A percentile compares a stretch with the other conserved stretches of the same genome.
phyloP scores from a whole-genome alignment of 345 rosid genomes.

The Lagerstroemia speciosa region DNA sequence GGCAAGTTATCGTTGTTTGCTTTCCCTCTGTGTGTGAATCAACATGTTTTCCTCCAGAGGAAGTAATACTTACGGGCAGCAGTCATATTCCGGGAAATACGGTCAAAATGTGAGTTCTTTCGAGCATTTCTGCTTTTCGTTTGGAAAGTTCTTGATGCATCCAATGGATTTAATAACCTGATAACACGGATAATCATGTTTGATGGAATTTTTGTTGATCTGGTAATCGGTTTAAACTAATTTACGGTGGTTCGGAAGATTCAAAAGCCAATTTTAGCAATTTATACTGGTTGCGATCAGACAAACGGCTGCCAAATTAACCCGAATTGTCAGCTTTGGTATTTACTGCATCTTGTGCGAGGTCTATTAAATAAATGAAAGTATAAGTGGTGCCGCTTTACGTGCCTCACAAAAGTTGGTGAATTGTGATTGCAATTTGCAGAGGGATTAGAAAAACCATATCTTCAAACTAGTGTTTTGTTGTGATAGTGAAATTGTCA shows the following conservation, averaged over 20 bases:
- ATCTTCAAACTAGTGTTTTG: neutral
- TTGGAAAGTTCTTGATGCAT: neutral
- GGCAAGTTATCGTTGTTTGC: no score
- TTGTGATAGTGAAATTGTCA: neutral
- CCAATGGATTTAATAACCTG: neutral
- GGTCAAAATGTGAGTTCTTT: conserved; percentile 57
- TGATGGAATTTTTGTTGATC: neutral
- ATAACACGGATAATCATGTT: neutral
- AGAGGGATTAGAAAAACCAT: neutral
- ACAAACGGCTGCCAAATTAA: neutral
- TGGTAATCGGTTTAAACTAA: neutral
- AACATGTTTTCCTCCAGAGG: conserved; percentile 80
- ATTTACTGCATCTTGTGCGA: neutral
- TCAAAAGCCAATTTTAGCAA: neutral
- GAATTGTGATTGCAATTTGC: neutral
- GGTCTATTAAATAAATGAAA: neutral
- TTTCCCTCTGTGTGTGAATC: conserved; percentile 2
- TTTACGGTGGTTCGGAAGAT: neutral
- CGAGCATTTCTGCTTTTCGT: neutral
- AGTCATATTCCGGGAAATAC: conserved; percentile 59
- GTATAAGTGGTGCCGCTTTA: neutral
- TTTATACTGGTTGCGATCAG: neutral
- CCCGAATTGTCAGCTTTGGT: neutral
- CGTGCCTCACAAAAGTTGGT: neutral
- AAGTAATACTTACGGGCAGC: conserved; percentile 63